Evolutionary conservation across 805 yeast genomes (phyloP).

Genomic region (Vanderwaltozyma tropicalis): DNA sequence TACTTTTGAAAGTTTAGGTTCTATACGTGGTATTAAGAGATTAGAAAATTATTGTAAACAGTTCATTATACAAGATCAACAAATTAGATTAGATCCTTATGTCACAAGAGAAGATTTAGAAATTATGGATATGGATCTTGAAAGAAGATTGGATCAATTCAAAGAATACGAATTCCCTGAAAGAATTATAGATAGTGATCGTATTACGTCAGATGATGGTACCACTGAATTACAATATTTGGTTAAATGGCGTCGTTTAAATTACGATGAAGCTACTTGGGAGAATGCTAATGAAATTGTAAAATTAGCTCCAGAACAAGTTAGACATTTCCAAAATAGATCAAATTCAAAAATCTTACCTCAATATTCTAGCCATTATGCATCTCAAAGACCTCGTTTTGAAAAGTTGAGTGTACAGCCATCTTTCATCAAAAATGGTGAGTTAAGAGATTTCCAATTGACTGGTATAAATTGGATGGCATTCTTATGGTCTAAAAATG

Average conservation of each 20-base stretch:
- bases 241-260: constrained; percentile 88
- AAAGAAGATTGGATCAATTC: constrained; percentile 70
- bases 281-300: constrained; percentile 87
- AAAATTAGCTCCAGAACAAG: constrained; percentile 71
- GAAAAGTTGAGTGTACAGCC: constrained; percentile 86
- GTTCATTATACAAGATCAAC: constrained; percentile 58
- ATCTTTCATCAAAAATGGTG: constrained; percentile 78
- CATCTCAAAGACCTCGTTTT: constrained; percentile 68
- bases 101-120: constrained; percentile 89
- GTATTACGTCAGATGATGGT: constrained; percentile 47
- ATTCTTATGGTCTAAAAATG: constrained; percentile 92
- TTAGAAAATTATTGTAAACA: constrained; percentile 88
- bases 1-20: constrained; percentile 41
- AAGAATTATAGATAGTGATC: constrained; percentile 77
- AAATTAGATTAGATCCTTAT: constrained; percentile 63
- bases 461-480: constrained; percentile 99
- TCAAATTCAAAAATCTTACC: constrained; percentile 79
- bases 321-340: constrained; percentile 71
- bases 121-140: constrained; percentile 83
- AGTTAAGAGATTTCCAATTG: constrained; percentile 90
- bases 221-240: constrained; percentile 64
- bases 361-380: constrained; percentile 65
- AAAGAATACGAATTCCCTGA: constrained; percentile 80
- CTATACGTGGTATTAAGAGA: constrained; percentile 64
- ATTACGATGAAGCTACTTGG: constrained; percentile 96